A percentile compares a stretch with the other conserved stretches of the same genome.
phyloP scores from a whole-genome alignment of 768 basidiomycete species.

The Mrakia frigida region DNA sequence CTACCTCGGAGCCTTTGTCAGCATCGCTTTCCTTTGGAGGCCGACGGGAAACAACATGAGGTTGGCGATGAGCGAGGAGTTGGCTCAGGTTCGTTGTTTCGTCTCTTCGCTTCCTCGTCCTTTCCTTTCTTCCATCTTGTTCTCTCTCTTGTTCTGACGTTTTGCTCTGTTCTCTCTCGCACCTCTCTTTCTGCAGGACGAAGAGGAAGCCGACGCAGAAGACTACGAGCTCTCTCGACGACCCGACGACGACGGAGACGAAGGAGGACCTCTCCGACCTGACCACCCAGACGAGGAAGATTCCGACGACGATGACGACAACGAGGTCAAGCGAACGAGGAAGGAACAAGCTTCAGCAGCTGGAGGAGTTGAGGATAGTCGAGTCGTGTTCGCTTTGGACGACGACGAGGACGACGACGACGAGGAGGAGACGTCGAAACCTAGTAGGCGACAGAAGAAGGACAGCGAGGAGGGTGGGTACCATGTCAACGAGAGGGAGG shows the following conservation, averaged over 20 bases:
- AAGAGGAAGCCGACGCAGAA: slow-evolving; percentile 76
- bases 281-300: slow-evolving; percentile 29
- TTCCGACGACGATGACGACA: slow-evolving; percentile 13
- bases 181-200: slow-evolving; percentile 61
- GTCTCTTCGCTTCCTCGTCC: too few species aligned
- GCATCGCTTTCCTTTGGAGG: slow-evolving; percentile 86
- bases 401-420: slow-evolving; percentile 62
- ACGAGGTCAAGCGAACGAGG: not conserved
- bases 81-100: slow-evolving; percentile 53
- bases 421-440: not conserved
- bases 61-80: slow-evolving; percentile 91
- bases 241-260: not conserved
- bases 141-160: too few species aligned
- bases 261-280: slow-evolving; percentile 8
- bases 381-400: slow-evolving; percentile 85
- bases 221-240: slow-evolving; percentile 32
- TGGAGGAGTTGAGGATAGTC: slow-evolving; percentile 51
- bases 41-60: slow-evolving; percentile 57
- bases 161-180: too few species aligned
- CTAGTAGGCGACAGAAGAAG: not conserved
- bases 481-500: slow-evolving; percentile 11
- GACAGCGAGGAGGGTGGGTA: not conserved
- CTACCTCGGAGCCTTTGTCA: slow-evolving; percentile 71
- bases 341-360: not conserved
- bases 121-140: too few species aligned